A percentile compares a stretch with the other conserved stretches of the same genome.
Conservation (phyloP, 441 rosid genomes). For the Gossypium trilobum region DNA sequence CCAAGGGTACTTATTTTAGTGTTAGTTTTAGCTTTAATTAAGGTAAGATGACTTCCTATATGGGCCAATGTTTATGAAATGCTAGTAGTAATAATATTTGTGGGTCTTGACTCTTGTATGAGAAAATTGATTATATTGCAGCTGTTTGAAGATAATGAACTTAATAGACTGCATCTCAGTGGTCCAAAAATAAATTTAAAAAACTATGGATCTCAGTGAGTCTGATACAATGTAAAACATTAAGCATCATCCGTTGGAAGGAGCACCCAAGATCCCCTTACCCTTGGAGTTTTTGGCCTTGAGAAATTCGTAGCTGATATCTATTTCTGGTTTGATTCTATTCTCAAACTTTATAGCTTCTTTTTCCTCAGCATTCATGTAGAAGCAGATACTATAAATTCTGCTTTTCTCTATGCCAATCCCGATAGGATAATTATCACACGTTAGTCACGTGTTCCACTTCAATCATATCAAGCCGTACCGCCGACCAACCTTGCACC, state of each 20-base stretch:
- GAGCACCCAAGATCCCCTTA: too few species aligned
- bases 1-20: background rate
- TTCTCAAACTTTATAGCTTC: background rate
- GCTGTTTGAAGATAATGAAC: background rate
- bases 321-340: background rate
- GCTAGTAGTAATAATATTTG: background rate
- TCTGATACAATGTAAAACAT: background rate
- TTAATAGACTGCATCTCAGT: background rate
- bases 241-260: too few species aligned
- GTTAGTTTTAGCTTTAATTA: background rate
- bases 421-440: background rate
- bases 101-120: background rate
- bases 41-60: background rate
- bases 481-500: background rate
- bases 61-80: background rate
- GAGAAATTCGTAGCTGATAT: background rate
- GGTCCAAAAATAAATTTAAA: background rate
- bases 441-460: background rate
- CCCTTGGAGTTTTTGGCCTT: too few species aligned
- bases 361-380: background rate
- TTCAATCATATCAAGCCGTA: too few species aligned
- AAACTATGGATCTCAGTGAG: background rate
- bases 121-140: background rate
- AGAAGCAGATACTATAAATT: background rate
- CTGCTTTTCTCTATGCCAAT: background rate